phyloP scores from a whole-genome alignment of 805 yeast species.

The Saccharomycopsis guyanensis region DNA sequence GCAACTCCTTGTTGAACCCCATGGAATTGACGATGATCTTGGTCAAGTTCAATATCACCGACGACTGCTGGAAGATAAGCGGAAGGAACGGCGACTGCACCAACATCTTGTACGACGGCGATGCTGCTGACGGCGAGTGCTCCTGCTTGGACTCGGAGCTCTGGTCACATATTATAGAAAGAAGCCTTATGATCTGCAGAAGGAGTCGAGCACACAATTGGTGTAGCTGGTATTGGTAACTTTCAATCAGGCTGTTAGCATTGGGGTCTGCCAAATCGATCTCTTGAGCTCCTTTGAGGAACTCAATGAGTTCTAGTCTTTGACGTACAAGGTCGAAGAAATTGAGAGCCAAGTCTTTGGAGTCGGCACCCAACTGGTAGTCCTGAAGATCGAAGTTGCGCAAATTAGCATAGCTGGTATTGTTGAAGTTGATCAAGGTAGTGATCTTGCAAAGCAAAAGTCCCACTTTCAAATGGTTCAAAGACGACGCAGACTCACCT shows the following conservation, averaged over 20 bases:
- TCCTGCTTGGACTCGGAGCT: not conserved
- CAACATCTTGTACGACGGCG: constrained; percentile 7
- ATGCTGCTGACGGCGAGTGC: not conserved
- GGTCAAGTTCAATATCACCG: constrained; percentile 24
- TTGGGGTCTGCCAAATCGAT: not conserved
- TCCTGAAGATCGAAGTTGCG: not conserved
- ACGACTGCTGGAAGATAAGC: constrained; percentile 26
- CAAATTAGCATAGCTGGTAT: not conserved
- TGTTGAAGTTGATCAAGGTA: not conserved
- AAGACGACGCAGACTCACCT: constrained; percentile 18
- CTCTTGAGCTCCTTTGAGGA: constrained; percentile 22
- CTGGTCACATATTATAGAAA: constrained; percentile 22
- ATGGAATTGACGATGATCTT: constrained; percentile 27
- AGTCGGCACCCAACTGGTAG: constrained; percentile 1
- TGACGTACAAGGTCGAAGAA: constrained; percentile 27
- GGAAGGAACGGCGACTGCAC: constrained; percentile 26
- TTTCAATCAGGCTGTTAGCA: constrained; percentile 1
- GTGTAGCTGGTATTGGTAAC: constrained; percentile 4
- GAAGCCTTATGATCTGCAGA: constrained; percentile 7
- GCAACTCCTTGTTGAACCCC: constrained; percentile 24
- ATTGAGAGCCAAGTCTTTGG: constrained; percentile 17
- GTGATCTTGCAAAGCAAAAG: constrained; percentile 21
- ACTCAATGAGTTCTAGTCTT: constrained; percentile 30
- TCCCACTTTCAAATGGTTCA: constrained; percentile 26
- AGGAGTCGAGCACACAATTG: constrained; percentile 5